phyloP scores from a whole-genome alignment of 768 basidiomycete species.

The Lactarius hatsudake region DNA sequence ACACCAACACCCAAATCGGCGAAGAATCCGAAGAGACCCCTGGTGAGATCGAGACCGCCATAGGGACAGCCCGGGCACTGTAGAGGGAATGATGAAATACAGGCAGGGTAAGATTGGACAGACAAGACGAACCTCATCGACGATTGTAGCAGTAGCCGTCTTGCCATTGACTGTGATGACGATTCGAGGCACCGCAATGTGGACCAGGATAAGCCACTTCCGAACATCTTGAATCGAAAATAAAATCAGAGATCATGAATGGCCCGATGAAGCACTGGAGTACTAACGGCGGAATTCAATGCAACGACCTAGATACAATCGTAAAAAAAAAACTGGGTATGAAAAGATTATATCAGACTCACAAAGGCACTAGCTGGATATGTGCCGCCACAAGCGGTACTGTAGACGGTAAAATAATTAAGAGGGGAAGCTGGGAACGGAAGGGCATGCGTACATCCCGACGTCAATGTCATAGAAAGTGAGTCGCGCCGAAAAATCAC shows the following conservation, averaged over 20 bases:
- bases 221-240: constrained; percentile 44
- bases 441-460: constrained; percentile 17
- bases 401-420: neutral
- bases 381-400: constrained; percentile 17
- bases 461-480: constrained; percentile 23
- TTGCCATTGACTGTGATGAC: constrained; percentile 61
- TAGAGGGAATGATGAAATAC: neutral
- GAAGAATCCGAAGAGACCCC: constrained; percentile 45
- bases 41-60: constrained; percentile 47
- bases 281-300: constrained; percentile 12
- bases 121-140: constrained; percentile 51
- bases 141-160: constrained; percentile 53
- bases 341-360: neutral
- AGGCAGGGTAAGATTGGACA: neutral
- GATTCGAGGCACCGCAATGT: constrained; percentile 66
- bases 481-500: neutral
- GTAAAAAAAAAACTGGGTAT: neutral
- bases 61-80: constrained; percentile 42
- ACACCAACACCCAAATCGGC: constrained; percentile 37
- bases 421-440: neutral
- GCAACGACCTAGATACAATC: constrained; percentile 19
- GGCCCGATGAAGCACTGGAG: neutral
- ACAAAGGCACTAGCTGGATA: constrained; percentile 1
- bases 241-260: neutral
- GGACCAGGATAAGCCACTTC: constrained; percentile 63